These are phyloP conservation scores for Condylostoma magnum DNA, from an alignment of 169 alveolate genomes.

Conservation along the genomic window DNA sequence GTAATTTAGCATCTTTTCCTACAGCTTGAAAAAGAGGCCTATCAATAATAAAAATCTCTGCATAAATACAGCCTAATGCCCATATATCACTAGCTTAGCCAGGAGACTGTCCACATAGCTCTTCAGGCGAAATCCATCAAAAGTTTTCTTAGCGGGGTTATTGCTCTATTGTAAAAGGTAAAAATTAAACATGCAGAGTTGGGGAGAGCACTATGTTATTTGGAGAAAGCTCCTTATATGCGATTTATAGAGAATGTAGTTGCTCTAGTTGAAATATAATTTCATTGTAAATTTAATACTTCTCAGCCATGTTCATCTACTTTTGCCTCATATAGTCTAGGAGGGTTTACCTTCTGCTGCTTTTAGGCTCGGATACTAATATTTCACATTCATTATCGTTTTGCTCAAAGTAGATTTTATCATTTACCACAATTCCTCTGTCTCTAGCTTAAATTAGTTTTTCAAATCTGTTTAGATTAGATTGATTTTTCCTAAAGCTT, in stretches of 20 bases:
- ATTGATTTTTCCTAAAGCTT: neutral
- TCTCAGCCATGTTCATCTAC: neutral
- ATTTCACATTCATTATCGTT: neutral
- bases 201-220: neutral
- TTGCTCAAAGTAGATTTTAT: neutral
- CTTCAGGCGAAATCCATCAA: conserved; percentile 23
- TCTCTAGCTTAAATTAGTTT: neutral
- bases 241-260: conserved; percentile 3
- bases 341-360: neutral
- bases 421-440: neutral
- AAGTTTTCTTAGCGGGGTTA: neutral
- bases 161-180: conserved; percentile 10
- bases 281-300: neutral
- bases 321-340: neutral
- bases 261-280: neutral
- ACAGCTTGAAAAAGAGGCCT: conserved; percentile 27
- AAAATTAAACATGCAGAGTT: neutral
- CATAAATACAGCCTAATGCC: conserved; percentile 28
- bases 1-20: neutral
- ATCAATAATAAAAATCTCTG: conserved; percentile 9
- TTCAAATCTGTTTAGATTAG: neutral
- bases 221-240: conserved; percentile 19
- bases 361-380: neutral
- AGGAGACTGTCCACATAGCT: neutral
- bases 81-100: conserved; percentile 6